Conservation (phyloP, 208 protist genomes). For the Crithidia fasciculata region DNA sequence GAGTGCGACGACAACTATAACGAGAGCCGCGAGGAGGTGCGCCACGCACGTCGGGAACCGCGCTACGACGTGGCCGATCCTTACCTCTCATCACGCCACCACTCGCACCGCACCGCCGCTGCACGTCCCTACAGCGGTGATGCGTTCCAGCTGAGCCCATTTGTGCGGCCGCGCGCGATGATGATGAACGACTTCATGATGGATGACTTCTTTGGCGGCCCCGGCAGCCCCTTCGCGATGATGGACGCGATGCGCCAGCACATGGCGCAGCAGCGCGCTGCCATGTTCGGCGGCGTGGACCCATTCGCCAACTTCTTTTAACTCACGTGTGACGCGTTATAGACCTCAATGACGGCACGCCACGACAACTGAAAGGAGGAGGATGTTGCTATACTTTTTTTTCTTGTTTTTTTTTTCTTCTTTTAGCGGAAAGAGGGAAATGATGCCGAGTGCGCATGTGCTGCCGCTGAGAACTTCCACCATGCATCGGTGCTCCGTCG, state of each 20-base stretch:
- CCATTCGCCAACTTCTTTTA: conserved; percentile 33
- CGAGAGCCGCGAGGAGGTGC: not conserved
- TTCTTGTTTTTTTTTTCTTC: conserved; percentile 12
- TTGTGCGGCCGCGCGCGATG: not conserved
- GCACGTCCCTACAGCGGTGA: not conserved
- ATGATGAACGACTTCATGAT: conserved; percentile 20
- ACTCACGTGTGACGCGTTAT: not conserved
- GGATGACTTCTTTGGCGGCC: conserved; percentile 20
- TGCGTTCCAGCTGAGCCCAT: conserved; percentile 2
- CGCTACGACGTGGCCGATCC: not conserved
- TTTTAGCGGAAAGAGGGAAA: not conserved
- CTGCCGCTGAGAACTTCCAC: too few relatives aligned
- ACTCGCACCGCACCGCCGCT: not conserved
- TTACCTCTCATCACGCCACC: not conserved
- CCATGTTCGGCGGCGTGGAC: conserved; percentile 35
- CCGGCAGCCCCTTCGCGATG: conserved; percentile 31
- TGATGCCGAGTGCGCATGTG: too few relatives aligned
- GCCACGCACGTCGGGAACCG: not conserved
- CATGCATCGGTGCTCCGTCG: too few relatives aligned
- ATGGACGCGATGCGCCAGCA: conserved; percentile 33
- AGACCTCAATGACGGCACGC: too few relatives aligned
- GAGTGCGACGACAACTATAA: not conserved
- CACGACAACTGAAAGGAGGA: too few relatives aligned
- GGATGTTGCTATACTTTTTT: conserved; percentile 15
- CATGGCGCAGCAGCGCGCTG: conserved; percentile 31